Conservation (phyloP, 192 early-diverging fungal species). For the Linnemannia hyalina region DNA sequence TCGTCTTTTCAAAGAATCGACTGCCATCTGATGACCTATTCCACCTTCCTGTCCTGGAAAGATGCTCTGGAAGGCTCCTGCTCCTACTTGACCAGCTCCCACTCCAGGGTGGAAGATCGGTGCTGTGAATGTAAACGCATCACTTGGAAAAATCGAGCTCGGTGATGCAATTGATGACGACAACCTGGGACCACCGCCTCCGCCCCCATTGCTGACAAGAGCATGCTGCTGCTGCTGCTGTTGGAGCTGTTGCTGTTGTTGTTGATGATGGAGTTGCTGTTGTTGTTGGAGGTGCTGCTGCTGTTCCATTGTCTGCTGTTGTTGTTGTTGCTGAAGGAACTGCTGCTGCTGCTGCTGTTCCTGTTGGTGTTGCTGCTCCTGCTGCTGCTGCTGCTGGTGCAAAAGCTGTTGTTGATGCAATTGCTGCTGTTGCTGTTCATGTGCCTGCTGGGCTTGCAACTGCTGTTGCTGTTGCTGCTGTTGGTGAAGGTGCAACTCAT, state of each 20-base stretch:
- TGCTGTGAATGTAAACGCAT: conserved; percentile 45
- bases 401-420: conserved; percentile 29
- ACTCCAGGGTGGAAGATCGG: conserved; percentile 47
- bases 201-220: background rate
- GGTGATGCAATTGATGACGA: conserved; percentile 19
- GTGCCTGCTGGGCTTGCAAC: conserved; percentile 4
- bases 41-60: conserved; percentile 51
- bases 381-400: conserved; percentile 27
- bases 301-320: conserved; percentile 23
- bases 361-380: conserved; percentile 15
- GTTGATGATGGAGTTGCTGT: conserved; percentile 32
- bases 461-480: conserved; percentile 36
- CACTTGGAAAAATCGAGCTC: conserved; percentile 35
- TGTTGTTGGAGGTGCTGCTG: conserved; percentile 33
- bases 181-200: background rate
- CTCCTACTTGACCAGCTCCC: conserved; percentile 25
- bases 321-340: conserved; percentile 20
- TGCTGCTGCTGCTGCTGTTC: conserved; percentile 29
- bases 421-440: conserved; percentile 21
- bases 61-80: conserved; percentile 23
- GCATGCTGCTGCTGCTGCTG: conserved; percentile 23
- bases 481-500: conserved; percentile 29
- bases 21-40: conserved; percentile 51
- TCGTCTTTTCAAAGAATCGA: conserved; percentile 45
- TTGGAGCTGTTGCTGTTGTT: conserved; percentile 16